Conservation (phyloP, 495 filamentous ascomycete genomes). For the Halenospora varia region DNA sequence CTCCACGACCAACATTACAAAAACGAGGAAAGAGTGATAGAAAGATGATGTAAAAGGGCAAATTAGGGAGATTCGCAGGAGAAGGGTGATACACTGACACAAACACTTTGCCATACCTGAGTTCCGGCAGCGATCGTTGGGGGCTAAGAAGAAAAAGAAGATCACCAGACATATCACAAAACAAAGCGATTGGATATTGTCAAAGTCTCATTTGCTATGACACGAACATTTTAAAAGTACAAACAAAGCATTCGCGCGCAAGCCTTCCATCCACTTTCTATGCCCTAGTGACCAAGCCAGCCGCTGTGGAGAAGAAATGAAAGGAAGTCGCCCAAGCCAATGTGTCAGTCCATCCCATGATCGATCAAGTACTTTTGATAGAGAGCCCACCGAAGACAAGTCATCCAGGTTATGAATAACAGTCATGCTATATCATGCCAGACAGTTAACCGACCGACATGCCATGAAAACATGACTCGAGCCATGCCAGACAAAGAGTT, state of each 20-base stretch:
- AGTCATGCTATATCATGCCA: slow-evolving; percentile 8
- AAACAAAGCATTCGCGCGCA: slow-evolving; percentile 15
- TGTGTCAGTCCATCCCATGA: slow-evolving; percentile 6
- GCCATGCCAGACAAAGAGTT: slow-evolving; percentile 4
- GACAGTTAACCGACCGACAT: slow-evolving; percentile 3
- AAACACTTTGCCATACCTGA: background rate
- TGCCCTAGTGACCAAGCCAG: slow-evolving; percentile 11
- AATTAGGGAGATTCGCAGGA: too few species aligned
- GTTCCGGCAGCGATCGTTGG: too few species aligned
- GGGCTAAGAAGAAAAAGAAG: too few species aligned
- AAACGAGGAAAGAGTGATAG: too few species aligned
- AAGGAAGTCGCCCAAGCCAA: slow-evolving; percentile 7
- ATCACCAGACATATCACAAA: too few species aligned
- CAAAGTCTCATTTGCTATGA: slow-evolving; percentile 25
- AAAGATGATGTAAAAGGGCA: too few species aligned
- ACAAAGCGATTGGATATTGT: slow-evolving; percentile 4
- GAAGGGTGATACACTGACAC: too few species aligned
- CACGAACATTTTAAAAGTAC: slow-evolving; percentile 23
- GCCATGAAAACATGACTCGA: background rate
- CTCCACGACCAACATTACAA: too few species aligned
- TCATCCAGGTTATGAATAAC: background rate
- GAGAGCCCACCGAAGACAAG: slow-evolving; percentile 1
- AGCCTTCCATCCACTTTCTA: slow-evolving; percentile 18
- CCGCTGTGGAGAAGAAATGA: slow-evolving; percentile 8
- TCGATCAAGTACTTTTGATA: slow-evolving; percentile 19